Evolutionary conservation across 495 filamentous ascomycete species (phyloP).

Genomic region (Aspergillus sclerotioniger): DNA sequence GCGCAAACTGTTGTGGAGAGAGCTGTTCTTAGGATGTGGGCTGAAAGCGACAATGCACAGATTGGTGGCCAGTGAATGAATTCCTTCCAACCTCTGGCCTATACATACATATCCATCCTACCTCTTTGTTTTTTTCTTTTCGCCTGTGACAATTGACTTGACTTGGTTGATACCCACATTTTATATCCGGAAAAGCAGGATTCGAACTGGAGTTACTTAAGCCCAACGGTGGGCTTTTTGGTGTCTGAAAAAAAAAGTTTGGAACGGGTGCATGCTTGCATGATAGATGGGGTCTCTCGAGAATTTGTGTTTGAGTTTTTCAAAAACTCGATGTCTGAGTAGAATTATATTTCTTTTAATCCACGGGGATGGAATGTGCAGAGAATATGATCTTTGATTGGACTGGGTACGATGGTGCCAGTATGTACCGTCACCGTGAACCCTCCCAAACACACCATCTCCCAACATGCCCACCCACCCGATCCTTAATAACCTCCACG

Average conservation of each 20-base stretch:
- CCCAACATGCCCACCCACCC: constrained; percentile 33
- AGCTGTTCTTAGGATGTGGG: constrained; percentile 47
- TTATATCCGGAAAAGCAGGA: constrained; percentile 16
- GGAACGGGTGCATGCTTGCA: neutral
- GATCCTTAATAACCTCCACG: constrained; percentile 46
- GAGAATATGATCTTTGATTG: no score
- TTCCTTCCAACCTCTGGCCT: no score
- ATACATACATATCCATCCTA: neutral
- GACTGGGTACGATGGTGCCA: no score
- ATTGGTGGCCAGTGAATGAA: constrained; percentile 17
- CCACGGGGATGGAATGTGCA: no score
- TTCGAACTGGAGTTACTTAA: constrained; percentile 34
- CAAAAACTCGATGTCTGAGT: neutral
- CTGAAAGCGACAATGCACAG: constrained; percentile 33
- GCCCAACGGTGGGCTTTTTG: neutral
- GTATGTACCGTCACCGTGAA: neutral
- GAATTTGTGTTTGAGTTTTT: neutral
- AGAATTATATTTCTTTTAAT: neutral
- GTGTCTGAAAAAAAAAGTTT: constrained; percentile 7
- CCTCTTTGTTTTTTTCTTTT: neutral
- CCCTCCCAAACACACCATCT: constrained; percentile 39
- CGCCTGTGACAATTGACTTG: constrained; percentile 4
- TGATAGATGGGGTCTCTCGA: constrained; percentile 1
- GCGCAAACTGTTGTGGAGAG: constrained; percentile 46
- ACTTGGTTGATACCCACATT: constrained; percentile 32